These are phyloP conservation scores for Epichloe coenophiala DNA, from an alignment of 2,329 filamentous ascomycete genomes.

Conservation along the genomic window DNA sequence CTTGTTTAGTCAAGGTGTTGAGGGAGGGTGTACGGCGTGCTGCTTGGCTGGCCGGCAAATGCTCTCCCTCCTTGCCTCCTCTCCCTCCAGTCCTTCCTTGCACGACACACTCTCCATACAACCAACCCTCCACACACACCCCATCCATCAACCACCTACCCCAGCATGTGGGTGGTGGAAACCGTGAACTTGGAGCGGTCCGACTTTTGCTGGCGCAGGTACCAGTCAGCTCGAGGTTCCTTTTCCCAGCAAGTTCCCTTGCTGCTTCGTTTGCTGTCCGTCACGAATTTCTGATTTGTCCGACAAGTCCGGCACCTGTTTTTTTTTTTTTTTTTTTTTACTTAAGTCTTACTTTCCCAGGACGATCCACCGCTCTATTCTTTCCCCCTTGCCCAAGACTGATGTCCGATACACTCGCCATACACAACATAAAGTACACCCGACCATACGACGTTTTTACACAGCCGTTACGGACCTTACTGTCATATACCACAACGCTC, in stretches of 20 bases:
- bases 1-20: no score
- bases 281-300: conserved; percentile 2
- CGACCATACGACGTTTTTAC: background rate
- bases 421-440: background rate
- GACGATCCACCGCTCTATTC: background rate
- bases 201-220: conserved; percentile 1
- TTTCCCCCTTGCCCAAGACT: background rate
- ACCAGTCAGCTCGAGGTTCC: conserved; percentile 9
- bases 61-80: no score
- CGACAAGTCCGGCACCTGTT: background rate
- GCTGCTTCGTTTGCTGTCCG: conserved; percentile 3
- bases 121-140: background rate
- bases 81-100: no score
- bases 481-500: background rate
- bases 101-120: no score
- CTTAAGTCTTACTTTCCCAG: conserved; percentile 3
- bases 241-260: conserved; percentile 3
- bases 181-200: no score
- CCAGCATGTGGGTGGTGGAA: background rate
- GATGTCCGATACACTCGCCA: background rate
- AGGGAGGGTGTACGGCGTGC: no score
- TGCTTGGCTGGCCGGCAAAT: no score
- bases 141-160: background rate
- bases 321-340: background rate
- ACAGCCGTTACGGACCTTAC: background rate